Evolutionary conservation across 306 rosid genomes (phyloP).

Genomic region (barrel medic (Medicago truncatula)): DNA sequence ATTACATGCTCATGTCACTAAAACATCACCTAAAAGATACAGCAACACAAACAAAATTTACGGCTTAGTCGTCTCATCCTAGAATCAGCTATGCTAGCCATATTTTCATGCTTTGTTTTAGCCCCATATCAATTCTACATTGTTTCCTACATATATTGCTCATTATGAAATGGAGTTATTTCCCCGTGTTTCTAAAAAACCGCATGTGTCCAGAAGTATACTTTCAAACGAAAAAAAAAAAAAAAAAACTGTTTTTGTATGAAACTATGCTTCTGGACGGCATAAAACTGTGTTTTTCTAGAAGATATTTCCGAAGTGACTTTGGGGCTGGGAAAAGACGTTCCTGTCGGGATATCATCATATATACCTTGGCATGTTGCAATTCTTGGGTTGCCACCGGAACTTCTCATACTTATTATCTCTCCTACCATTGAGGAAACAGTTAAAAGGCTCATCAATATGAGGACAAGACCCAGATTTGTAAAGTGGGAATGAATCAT

Average conservation of each 20-base stretch:
- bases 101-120: too few species aligned
- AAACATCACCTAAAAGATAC: background rate
- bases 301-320: background rate
- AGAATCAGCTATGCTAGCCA: too few species aligned
- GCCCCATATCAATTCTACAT: background rate
- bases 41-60: background rate
- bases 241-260: background rate
- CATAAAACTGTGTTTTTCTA: background rate
- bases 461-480: slow-evolving; percentile 71
- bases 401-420: slow-evolving; percentile 60
- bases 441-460: slow-evolving; percentile 78
- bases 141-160: slow-evolving; percentile 5
- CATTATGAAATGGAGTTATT: too few species aligned
- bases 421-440: slow-evolving; percentile 66
- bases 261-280: background rate
- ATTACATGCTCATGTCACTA: slow-evolving; percentile 8
- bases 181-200: too few species aligned
- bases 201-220: background rate
- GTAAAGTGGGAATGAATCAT: slow-evolving; percentile 76
- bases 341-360: background rate
- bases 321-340: background rate
- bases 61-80: background rate
- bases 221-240: background rate
- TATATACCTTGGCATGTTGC: slow-evolving; percentile 76
- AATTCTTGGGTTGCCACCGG: slow-evolving; percentile 80